Evolutionary conservation across 306 rosid genomes (phyloP).

Genomic region (Dalbergia cochinchinensis): DNA sequence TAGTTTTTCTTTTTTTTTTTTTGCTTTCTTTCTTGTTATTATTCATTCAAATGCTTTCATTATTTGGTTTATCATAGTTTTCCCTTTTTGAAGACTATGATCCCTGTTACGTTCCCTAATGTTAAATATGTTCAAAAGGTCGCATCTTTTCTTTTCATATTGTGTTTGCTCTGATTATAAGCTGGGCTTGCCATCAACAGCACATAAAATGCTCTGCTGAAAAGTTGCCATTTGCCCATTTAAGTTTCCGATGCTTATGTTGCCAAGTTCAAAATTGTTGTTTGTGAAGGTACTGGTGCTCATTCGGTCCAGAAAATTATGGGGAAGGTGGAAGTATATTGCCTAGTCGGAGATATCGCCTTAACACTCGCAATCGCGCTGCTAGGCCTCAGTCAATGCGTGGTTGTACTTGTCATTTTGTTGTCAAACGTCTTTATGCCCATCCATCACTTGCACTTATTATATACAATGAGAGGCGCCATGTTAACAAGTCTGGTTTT

Average conservation of each 20-base stretch:
- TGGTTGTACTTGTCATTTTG: conserved; percentile 94
- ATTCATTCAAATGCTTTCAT: too few relatives aligned
- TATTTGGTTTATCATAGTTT: too few relatives aligned
- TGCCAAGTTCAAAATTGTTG: conserved; percentile 36
- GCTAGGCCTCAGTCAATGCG: conserved; percentile 99
- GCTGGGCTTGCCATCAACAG: conserved; percentile 12
- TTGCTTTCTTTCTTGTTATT: background rate
- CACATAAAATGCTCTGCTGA: too few relatives aligned
- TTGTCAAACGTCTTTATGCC: conserved; percentile 86
- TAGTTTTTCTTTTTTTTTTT: background rate
- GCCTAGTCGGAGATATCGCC: conserved; percentile 94
- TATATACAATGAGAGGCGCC: conserved; percentile 84
- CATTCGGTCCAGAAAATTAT: conserved; percentile 96
- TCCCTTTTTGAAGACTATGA: too few relatives aligned
- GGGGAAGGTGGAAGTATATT: conserved; percentile 91
- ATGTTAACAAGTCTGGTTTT: conserved; percentile 88
- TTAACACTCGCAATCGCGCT: conserved; percentile 95
- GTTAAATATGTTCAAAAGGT: too few relatives aligned
- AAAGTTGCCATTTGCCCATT: background rate
- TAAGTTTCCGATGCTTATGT: conserved; percentile 22
- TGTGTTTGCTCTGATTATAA: too few relatives aligned
- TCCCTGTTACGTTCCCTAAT: too few relatives aligned
- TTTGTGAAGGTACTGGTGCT: conserved; percentile 90
- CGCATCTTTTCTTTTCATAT: too few relatives aligned
- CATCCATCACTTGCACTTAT: conserved; percentile 85